Evolutionary conservation across 2,329 filamentous ascomycete species (phyloP).

Genomic region (Talaromyces sp.): DNA sequence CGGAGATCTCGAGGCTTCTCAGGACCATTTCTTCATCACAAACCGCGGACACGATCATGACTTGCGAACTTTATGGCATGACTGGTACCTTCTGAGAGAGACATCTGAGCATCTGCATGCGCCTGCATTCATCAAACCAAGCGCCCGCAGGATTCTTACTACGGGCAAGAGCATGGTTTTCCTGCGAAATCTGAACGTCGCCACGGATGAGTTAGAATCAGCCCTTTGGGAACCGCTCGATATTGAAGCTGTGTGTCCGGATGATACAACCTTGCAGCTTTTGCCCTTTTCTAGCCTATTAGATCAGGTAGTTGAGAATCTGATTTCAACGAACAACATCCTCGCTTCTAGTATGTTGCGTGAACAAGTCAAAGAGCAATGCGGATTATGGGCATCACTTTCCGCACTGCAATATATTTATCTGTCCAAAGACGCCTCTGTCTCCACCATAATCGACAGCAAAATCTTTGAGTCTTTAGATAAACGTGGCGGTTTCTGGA

Average conservation of each 20-base stretch:
- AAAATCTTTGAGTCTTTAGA: constrained; percentile 74
- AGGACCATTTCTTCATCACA: constrained; percentile 72
- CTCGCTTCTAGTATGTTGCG: constrained; percentile 65
- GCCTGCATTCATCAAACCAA: constrained; percentile 69
- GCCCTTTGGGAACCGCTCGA: constrained; percentile 36
- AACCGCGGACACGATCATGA: constrained; percentile 55
- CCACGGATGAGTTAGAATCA: constrained; percentile 24
- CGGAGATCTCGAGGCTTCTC: constrained; percentile 62
- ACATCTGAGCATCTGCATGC: constrained; percentile 59
- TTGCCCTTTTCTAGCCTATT: constrained; percentile 63
- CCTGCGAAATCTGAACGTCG: constrained; percentile 63
- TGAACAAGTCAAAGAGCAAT: constrained; percentile 63
- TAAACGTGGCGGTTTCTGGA: constrained; percentile 59
- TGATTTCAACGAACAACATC: constrained; percentile 72
- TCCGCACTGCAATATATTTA: constrained; percentile 69
- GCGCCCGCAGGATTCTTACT: constrained; percentile 71
- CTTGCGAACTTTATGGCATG: constrained; percentile 67
- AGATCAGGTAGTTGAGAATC: constrained; percentile 64
- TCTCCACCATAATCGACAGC: constrained; percentile 62
- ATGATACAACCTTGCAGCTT: constrained; percentile 32
- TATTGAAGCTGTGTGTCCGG: constrained; percentile 36
- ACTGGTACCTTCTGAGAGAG: constrained; percentile 64
- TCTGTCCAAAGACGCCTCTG: constrained; percentile 69
- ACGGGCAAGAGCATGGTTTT: constrained; percentile 86
- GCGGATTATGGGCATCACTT: constrained; percentile 63